A percentile compares a stretch with the other conserved stretches of the same genome.
Conservation (phyloP, 2,329 filamentous ascomycete genomes). For the Huntiella decipiens region DNA sequence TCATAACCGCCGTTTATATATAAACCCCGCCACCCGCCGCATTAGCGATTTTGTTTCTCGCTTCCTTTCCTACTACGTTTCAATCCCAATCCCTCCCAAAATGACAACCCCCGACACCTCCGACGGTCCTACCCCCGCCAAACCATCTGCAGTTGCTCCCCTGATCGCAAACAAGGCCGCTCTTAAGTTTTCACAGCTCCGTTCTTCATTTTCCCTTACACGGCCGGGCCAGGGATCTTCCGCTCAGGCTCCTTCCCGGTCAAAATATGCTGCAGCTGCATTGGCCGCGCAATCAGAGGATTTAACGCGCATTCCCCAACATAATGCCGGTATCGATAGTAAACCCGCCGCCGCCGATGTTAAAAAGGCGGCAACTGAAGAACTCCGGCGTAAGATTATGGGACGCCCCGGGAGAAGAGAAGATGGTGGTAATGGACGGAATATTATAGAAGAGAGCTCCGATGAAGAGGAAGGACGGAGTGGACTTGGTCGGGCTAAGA, state of each 20-base stretch:
- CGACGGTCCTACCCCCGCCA: constrained; percentile 70
- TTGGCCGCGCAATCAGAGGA: constrained; percentile 7
- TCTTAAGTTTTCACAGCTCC: constrained; percentile 6
- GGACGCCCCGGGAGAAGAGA: constrained; percentile 2
- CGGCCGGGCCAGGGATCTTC: background rate
- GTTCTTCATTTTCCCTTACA: constrained; percentile 3
- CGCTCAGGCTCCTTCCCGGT: background rate
- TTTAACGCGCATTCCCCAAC: constrained; percentile 5
- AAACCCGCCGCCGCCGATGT: background rate
- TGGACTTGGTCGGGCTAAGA: constrained; percentile 8
- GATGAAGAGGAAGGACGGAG: constrained; percentile 10
- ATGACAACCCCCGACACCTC: constrained; percentile 48
- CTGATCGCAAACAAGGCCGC: constrained; percentile 26
- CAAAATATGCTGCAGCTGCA: constrained; percentile 5
- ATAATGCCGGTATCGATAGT: constrained; percentile 10
- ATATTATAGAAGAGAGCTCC: constrained; percentile 5
- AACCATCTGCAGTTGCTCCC: constrained; percentile 58
- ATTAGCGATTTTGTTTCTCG: no score
- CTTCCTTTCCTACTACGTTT: background rate
- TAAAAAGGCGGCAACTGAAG: constrained; percentile 6
- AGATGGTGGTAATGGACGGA: background rate
- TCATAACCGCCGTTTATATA: no score
- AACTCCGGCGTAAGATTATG: constrained; percentile 10
- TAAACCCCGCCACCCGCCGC: no score
- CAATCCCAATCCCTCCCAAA: background rate